These are phyloP conservation scores for Boletus sp. DNA, from an alignment of 768 basidiomycete species.

Conservation along the genomic window DNA sequence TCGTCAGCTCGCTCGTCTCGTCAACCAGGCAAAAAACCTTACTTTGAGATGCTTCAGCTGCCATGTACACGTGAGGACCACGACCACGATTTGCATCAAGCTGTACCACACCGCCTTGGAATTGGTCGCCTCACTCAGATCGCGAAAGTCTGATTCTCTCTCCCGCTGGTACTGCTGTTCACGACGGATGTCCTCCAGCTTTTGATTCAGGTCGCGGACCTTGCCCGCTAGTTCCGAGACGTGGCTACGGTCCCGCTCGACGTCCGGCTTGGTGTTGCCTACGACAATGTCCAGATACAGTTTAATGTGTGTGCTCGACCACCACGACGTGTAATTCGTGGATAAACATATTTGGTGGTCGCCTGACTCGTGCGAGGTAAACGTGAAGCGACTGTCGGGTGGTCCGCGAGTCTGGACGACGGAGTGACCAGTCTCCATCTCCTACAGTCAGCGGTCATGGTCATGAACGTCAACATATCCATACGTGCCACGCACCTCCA, in stretches of 20 bases:
- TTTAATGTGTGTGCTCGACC: constrained; percentile 82
- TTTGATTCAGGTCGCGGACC: constrained; percentile 90
- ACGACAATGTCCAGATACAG: constrained; percentile 94
- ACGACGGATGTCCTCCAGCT: constrained; percentile 86
- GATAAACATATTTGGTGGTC: constrained; percentile 98
- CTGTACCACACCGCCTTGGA: constrained; percentile 95
- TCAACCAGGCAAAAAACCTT: constrained; percentile 23
- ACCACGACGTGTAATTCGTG: constrained; percentile 90
- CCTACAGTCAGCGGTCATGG: constrained; percentile 45
- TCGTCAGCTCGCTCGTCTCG: background rate
- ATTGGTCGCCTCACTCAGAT: constrained; percentile 89
- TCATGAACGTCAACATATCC: background rate
- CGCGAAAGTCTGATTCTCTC: constrained; percentile 85
- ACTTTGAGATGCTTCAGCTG: constrained; percentile 92
- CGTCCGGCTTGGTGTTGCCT: constrained; percentile 81
- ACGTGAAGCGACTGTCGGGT: constrained; percentile 89
- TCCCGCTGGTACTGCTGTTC: constrained; percentile 99
- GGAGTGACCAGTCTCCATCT: constrained; percentile 75
- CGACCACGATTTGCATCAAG: constrained; percentile 78
- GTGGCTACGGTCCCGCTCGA: constrained; percentile 85
- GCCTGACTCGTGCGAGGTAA: constrained; percentile 94
- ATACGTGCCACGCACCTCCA: constrained; percentile 60
- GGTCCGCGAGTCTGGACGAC: constrained; percentile 92
- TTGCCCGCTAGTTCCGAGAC: constrained; percentile 78
- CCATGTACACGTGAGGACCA: constrained; percentile 87